phyloP scores from a whole-genome alignment of 805 yeast species.

The Suhomyces faveliae region DNA sequence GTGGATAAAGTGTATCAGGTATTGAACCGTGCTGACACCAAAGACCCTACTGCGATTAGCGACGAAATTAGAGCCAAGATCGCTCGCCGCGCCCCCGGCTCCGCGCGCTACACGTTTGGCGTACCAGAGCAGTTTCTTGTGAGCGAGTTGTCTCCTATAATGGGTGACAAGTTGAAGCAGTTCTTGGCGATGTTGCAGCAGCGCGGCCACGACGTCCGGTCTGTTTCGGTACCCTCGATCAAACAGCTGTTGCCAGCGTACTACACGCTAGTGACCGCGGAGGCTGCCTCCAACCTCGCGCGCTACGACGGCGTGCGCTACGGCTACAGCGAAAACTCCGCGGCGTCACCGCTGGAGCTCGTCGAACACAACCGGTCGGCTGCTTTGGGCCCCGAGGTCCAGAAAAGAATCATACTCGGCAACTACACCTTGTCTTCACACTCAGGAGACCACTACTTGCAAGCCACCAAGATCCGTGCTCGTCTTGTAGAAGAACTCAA shows the following conservation, averaged over 20 bases:
- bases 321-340: slow-evolving; percentile 48
- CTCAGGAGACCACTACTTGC: slow-evolving; percentile 69
- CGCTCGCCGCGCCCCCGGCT: not conserved
- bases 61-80: slow-evolving; percentile 31
- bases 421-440: slow-evolving; percentile 81
- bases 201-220: slow-evolving; percentile 52
- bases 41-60: slow-evolving; percentile 75
- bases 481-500: slow-evolving; percentile 66
- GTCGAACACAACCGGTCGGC: slow-evolving; percentile 51
- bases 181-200: slow-evolving; percentile 44
- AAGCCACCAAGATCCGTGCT: slow-evolving; percentile 69
- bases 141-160: slow-evolving; percentile 45
- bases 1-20: slow-evolving; percentile 51
- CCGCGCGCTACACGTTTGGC: slow-evolving; percentile 48
- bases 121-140: slow-evolving; percentile 67
- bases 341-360: slow-evolving; percentile 10
- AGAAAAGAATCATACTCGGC: slow-evolving; percentile 80
- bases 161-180: slow-evolving; percentile 34
- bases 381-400: slow-evolving; percentile 81
- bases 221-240: slow-evolving; percentile 71
- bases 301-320: slow-evolving; percentile 89
- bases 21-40: slow-evolving; percentile 60
- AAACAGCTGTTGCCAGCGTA: slow-evolving; percentile 72
- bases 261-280: slow-evolving; percentile 87
- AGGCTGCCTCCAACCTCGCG: slow-evolving; percentile 89